A percentile compares a stretch with the other conserved stretches of the same genome.
These are phyloP conservation scores for Globisporangium radiosum DNA, from an alignment of 352 stramenopile genomes.

Conservation along the genomic window DNA sequence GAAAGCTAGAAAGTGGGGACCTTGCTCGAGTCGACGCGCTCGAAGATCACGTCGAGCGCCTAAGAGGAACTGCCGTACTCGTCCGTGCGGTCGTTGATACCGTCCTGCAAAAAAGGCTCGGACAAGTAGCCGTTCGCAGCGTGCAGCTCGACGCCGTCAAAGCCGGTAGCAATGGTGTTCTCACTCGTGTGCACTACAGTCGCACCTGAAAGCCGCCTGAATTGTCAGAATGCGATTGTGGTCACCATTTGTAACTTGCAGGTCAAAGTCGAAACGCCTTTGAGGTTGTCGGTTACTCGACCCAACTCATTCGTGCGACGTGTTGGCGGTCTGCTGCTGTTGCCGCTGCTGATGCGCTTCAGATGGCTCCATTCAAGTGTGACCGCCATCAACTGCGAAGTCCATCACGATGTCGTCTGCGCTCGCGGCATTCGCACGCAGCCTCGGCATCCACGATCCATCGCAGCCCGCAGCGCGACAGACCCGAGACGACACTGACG, in stretches of 20 bases:
- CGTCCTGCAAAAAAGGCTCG: slow-evolving; percentile 69
- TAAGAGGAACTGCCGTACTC: slow-evolving; percentile 53
- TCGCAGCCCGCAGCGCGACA: not conserved
- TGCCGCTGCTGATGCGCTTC: too few species aligned
- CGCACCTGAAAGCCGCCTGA: too few species aligned
- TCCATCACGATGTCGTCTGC: slow-evolving; percentile 3
- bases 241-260: too few species aligned
- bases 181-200: not conserved
- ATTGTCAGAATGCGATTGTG: too few species aligned
- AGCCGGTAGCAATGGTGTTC: slow-evolving; percentile 37
- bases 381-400: not conserved
- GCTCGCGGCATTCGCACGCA: slow-evolving; percentile 6
- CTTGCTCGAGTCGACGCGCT: not conserved
- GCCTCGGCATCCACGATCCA: not conserved
- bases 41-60: slow-evolving; percentile 22
- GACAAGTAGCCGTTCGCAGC: slow-evolving; percentile 84
- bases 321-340: too few species aligned
- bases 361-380: not conserved
- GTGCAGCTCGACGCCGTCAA: slow-evolving; percentile 87
- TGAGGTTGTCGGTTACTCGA: too few species aligned
- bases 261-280: too few species aligned
- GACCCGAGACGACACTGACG: slow-evolving; percentile 15
- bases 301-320: too few species aligned
- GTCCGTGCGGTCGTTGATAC: slow-evolving; percentile 56
- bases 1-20: not conserved